A percentile compares a stretch with the other conserved stretches of the same genome.
Conservation (phyloP, 441 rosid genomes). For the Erysimum pusillum region DNA sequence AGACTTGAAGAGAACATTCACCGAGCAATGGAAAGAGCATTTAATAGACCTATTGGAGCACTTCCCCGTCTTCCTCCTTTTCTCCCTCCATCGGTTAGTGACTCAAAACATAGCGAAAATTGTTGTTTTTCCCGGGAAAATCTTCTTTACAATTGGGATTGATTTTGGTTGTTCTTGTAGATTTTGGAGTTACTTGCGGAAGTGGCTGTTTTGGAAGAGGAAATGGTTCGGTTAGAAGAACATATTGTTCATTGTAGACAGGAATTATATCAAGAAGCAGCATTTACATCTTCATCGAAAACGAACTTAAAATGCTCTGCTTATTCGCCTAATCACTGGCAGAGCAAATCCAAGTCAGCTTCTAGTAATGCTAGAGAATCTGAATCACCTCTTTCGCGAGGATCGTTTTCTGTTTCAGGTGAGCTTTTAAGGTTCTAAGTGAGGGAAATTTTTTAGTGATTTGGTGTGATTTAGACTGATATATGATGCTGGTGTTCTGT, state of each 20-base stretch:
- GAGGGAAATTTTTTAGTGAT: not conserved
- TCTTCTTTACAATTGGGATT: not conserved
- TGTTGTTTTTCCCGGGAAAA: not conserved
- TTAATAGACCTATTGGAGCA: constrained; percentile 84
- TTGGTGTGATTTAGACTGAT: not conserved
- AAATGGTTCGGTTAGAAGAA: constrained; percentile 85
- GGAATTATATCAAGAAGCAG: constrained; percentile 80
- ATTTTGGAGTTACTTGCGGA: constrained; percentile 89
- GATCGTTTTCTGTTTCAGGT: constrained; percentile 52
- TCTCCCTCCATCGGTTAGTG: constrained; percentile 81
- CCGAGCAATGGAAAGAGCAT: constrained; percentile 89
- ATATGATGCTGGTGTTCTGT: constrained; percentile 9
- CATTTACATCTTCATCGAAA: constrained; percentile 61
- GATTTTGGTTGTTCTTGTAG: constrained; percentile 51
- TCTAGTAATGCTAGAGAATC: constrained; percentile 45
- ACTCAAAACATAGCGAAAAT: constrained; percentile 15
- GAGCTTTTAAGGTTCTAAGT: constrained; percentile 17
- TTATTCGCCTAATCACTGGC: constrained; percentile 40
- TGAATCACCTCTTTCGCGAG: constrained; percentile 30
- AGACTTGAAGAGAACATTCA: constrained; percentile 84
- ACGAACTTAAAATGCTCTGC: not conserved
- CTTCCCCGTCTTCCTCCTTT: constrained; percentile 94
- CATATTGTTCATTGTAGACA: constrained; percentile 74
- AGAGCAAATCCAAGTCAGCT: constrained; percentile 40
- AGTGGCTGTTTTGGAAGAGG: constrained; percentile 96